Base-by-base conservation (phyloP, 306 rosid genomes). In the Lathyrus sativus region DNA sequence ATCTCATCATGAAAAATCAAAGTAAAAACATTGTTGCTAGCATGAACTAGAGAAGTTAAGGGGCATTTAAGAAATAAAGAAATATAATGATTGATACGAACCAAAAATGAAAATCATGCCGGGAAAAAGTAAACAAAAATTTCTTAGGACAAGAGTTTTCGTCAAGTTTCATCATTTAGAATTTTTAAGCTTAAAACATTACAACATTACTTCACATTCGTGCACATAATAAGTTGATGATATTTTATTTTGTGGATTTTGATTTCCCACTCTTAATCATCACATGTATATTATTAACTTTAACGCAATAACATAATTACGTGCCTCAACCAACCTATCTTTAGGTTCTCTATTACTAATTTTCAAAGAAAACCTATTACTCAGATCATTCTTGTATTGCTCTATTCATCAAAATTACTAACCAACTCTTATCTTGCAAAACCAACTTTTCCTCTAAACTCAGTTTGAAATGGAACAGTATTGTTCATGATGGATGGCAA, bases 31-130 rank as follows among this genome's bases (percentile, higher is more conserved):
- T 29, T 24, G 13, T 64, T 18, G 38, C 57, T 54, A 2, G 59
- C 46, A 53, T 28, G 58, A 42, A 73, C 48, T 37, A 14, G 9
- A 53, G 43, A 33, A 42, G 58, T 42, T 29, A 50, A 42, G 46
- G 15, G 14, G 38, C 45, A 26, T 13, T 24, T 19, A 1, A 0
- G 43, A 39, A 48, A 18, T 38, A 46, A 37, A 33, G 55, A 58
- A 37, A 38, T 59, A 56, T 24, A 17, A 7, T 42, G 13, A 74
- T 35, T 19, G 42, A 49, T 50, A 49, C 11, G 4, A 62, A 72
- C 62, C 65, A 64, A 74, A 65, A 44, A 37, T 13, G 48, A 65
- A 65, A 74, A 11, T 73, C 42, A 41, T 31, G 10, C 26, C 13
- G n/a, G 24, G 29, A 31, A 15, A 4, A 70, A 22, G 14, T n/a